Evolutionary conservation across 192 early-diverging fungal species (phyloP), one percentile per base, ranked within the genome.

Genomic region (Coemansia sp.): DNA sequence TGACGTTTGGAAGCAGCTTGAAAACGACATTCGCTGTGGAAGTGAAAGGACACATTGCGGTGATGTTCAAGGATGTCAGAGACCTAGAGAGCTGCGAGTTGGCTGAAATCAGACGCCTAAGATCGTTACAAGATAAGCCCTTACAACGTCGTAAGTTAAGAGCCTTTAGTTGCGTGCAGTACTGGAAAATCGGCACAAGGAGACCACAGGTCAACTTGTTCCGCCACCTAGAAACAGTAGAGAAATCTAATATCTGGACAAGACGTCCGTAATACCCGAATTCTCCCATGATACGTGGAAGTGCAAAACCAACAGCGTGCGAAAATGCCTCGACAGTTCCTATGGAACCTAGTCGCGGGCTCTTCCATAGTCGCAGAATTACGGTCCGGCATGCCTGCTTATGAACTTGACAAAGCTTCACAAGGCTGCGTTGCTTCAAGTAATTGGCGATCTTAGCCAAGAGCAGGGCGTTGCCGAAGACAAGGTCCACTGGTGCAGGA

Each of bases 141-240:
- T 36, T 51, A 54, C 69, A 72, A 46, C 63, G n/a, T 10, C 59
- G 67, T 2, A 71, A 63, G 48, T 65, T 53, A 17, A 77, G 44
- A 4, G 4, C 24, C 4, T 33, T 14, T 1, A 72, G 9, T 3
- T 45, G 40, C 21, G 27, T 13, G 46, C 69, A 71, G 62, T n/a
- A 3, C 17, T 31, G n/a, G 9, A 77, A 57, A 3, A 70, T 35
- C 6, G 21, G 57, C 21, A 35, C 10, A 13, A 76, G 7, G 8
- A 59, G 21, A 17, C 34, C 17, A 41, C 53, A 62, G 35, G 59
- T 39, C 19, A 76, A 33, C 34, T 40, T 44, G 19, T 67, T 57
- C 68, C 59, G 69, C 11, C 64, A 39, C 0, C 34, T 69, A 11
- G 8, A 34, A 4, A 67, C 51, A 64, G 63, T 63, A 0, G 59